A percentile compares a stretch with the other conserved stretches of the same genome.
These are phyloP conservation scores for Candida incommunis DNA, from an alignment of 805 yeast genomes.

Conservation along the genomic window DNA sequence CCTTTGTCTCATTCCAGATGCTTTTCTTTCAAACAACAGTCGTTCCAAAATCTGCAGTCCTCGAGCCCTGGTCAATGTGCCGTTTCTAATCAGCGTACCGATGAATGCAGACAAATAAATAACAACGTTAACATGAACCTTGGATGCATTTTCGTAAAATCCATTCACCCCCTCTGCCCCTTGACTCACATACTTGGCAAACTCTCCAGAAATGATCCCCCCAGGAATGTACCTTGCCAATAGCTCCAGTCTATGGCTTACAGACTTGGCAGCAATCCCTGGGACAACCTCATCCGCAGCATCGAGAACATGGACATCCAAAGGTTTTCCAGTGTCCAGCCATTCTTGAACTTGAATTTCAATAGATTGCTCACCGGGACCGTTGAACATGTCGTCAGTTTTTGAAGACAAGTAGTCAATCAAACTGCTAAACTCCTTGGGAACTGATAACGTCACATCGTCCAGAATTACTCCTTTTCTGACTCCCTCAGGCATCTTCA, in stretches of 20 bases:
- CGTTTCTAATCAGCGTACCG: not conserved
- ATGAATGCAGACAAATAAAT: not conserved
- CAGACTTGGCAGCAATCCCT: not conserved
- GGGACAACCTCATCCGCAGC: conserved; percentile 1
- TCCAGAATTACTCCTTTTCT: not conserved
- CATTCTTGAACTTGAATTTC: not conserved
- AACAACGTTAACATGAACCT: not conserved
- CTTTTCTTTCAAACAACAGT: not conserved
- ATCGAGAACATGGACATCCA: not conserved
- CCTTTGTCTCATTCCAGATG: not conserved
- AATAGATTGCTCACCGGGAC: not conserved
- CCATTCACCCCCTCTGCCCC: not conserved
- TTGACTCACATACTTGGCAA: not conserved
- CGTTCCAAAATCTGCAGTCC: not conserved
- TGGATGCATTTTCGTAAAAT: not conserved
- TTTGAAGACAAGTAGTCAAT: not conserved
- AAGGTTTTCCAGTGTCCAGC: not conserved
- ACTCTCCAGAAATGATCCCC: not conserved
- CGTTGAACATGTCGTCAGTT: not conserved
- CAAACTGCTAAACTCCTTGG: not conserved
- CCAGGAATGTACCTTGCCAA: not conserved
- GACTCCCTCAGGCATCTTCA: conserved; percentile 1
- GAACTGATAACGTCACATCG: not conserved
- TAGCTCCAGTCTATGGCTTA: not conserved
- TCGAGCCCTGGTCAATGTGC: not conserved